Base-by-base conservation (phyloP, 2,329 filamentous ascomycete genomes). In the Sporothrix phasma region DNA sequence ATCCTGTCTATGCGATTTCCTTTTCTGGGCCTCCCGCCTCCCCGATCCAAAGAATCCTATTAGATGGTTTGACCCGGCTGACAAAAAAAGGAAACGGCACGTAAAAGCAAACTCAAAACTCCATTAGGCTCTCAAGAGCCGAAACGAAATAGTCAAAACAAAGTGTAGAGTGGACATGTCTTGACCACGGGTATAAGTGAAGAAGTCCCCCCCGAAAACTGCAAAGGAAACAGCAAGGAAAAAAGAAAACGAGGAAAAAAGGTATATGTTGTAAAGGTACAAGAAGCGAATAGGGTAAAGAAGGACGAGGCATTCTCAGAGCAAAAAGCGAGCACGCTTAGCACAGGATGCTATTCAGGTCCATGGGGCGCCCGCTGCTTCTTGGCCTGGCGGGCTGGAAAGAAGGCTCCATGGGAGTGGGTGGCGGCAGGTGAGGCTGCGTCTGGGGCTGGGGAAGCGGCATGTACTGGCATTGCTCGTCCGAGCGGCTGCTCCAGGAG, bases 401-500 rank as follows among this genome's bases (percentile, higher is more conserved):
- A 2, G 51, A 10, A 24, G 47, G 47, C 47, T 51, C 26, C 17
- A 56, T 24, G 31, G 51, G 31, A 5, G 31, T 17, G n/a, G 51
- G 51, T 19, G 31, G 51, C 19, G 51, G 51, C 51, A 56, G 31
- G 13, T 19, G 34, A 10, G 19, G 26, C 47, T 31, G 47, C 11
- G 13, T 2, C 26, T 31, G 17, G 7, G 26, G 26, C 47, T 31
- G 51, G 2, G 51, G 47, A 3, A 34, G 24, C 22, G 22, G 31
- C 41, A 37, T 26, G 17, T 15, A 13, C 26, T 34, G 24, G 58
- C 24, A 34, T 5, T 60, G 41, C 39, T 45, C 56, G 17, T 45
- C 56, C 56, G 59, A 61, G 31, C 45, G 59, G 56, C n/a, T 31
- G 45, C 59, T 61, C 59, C 59, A 61, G 13, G 59, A 61, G 41